Evolutionary conservation across 2,329 filamentous ascomycete species (phyloP), one percentile per base, ranked within the genome.

Genomic region (Cercospora zeina): DNA sequence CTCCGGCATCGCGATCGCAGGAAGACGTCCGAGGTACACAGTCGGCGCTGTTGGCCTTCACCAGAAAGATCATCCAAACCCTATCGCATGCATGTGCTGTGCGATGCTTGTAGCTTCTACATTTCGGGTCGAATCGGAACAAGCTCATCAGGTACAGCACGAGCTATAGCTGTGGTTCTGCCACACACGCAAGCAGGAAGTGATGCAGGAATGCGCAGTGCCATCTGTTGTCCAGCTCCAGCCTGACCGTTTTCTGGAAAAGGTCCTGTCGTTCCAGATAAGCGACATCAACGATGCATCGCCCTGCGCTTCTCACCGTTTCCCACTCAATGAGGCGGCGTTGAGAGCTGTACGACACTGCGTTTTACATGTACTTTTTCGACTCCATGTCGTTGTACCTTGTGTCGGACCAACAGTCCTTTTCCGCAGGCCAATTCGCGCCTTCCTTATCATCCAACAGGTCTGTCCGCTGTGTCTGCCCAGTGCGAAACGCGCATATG

Each of bases 81-180:
- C 21, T 49, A 30, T 49, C 42, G 21, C 11, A 49, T 27, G 42
- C 42, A 49, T 49, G 42, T 27, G 42, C 42, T 49, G 42, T 27
- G 21, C 24, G 3, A 49, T 49, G 42, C 42, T 49, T 49, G 42
- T 49, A 49, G 42, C 42, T 27, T 49, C 7, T n/a, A 49, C 42
- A 49, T 49, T 4, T 49, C 42, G 42, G 42, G 42, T 49, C 42
- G 42, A 49, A 49, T 8, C 42, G 42, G 42, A 49, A 49, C 21
- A 49, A 19, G 4, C 42, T 47, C 19, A 47, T 47, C n/a, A n/a
- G n/a, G 42, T 27, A 47, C 19, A 47, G 19, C 16, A 11, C 24
- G 42, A 49, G 42, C 42, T 27, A 49, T 24, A 30, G 42, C 42
- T 34, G 31, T 34, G 31, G 14, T 27, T 49, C 42, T 24, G 42